Conservation (phyloP, 1,139 yeast genomes). For the Yamadazyma dendronema region DNA sequence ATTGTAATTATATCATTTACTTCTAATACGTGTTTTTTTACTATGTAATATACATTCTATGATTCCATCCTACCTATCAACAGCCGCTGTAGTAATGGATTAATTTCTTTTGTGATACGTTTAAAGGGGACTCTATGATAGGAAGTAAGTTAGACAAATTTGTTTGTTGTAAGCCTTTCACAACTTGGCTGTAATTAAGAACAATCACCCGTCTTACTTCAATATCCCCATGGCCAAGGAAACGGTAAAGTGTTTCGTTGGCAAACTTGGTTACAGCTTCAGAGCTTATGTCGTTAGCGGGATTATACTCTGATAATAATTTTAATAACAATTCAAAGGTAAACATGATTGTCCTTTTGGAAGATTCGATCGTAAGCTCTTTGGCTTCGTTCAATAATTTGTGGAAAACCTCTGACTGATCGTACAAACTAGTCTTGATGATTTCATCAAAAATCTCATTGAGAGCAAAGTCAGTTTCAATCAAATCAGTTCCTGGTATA, state of each 20-base stretch:
- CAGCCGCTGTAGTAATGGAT: conserved; percentile 13
- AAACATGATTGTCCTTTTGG: conserved; percentile 3
- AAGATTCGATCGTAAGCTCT: conserved; percentile 1
- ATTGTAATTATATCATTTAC: too few species aligned
- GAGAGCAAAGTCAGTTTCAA: conserved; percentile 18
- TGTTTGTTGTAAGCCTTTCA: conserved; percentile 8
- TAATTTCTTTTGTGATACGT: conserved; percentile 14
- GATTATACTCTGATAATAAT: neutral
- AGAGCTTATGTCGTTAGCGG: neutral
- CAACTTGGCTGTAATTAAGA: conserved; percentile 38
- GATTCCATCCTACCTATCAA: neutral
- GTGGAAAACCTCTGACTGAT: conserved; percentile 4
- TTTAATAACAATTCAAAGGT: conserved; percentile 5
- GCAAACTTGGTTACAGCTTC: neutral
- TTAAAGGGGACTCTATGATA: conserved; percentile 5
- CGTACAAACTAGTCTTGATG: conserved; percentile 17
- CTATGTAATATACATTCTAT: conserved; percentile 3
- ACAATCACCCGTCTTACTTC: conserved; percentile 41
- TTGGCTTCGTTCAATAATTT: conserved; percentile 1
- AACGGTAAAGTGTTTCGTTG: conserved; percentile 27
- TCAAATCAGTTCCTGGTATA: neutral
- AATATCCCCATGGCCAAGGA: conserved; percentile 31
- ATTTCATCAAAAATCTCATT: conserved; percentile 34
- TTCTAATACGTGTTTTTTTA: conserved; percentile 5
- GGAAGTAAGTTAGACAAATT: neutral